Evolutionary conservation across 1,284 basidiomycete genomes (phyloP).

Genomic region (Wallemia hederae): DNA sequence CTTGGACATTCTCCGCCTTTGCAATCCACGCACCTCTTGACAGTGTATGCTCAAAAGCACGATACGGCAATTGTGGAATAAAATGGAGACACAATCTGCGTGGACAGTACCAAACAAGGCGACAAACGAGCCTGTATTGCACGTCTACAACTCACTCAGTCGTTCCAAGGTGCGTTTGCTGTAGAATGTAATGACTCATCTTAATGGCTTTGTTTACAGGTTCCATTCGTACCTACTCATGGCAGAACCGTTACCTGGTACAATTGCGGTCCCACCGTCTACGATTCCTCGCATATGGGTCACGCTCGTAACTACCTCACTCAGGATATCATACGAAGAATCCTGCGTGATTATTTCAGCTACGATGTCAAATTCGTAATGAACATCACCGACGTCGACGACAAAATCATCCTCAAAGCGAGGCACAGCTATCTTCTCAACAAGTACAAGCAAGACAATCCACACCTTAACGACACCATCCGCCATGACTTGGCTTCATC

Average conservation of each 20-base stretch:
- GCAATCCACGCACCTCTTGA: no score
- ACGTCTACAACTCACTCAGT: conserved; percentile 83
- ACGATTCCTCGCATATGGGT: conserved; percentile 95
- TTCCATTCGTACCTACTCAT: conserved; percentile 48
- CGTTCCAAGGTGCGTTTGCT: conserved; percentile 39
- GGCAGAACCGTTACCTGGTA: conserved; percentile 91
- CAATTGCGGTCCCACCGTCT: conserved; percentile 97
- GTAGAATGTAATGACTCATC: conserved; percentile 3
- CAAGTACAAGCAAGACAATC: background rate
- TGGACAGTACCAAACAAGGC: conserved; percentile 14
- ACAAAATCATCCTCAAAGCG: conserved; percentile 39
- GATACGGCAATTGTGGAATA: background rate
- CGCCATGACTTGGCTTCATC: conserved; percentile 3
- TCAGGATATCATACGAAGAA: conserved; percentile 76
- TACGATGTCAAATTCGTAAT: conserved; percentile 97
- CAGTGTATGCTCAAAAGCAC: background rate
- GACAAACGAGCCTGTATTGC: conserved; percentile 24
- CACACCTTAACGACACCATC: conserved; percentile 2
- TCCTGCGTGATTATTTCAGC: conserved; percentile 83
- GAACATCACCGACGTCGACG: conserved; percentile 99
- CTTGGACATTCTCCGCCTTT: background rate
- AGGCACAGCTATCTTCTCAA: background rate
- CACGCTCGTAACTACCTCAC: conserved; percentile 97
- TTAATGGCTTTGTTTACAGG: conserved; percentile 20
- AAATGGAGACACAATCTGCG: conserved; percentile 10